Evolutionary conservation across 139 green algal species (phyloP).

Genomic region (Marvania coccoides): DNA sequence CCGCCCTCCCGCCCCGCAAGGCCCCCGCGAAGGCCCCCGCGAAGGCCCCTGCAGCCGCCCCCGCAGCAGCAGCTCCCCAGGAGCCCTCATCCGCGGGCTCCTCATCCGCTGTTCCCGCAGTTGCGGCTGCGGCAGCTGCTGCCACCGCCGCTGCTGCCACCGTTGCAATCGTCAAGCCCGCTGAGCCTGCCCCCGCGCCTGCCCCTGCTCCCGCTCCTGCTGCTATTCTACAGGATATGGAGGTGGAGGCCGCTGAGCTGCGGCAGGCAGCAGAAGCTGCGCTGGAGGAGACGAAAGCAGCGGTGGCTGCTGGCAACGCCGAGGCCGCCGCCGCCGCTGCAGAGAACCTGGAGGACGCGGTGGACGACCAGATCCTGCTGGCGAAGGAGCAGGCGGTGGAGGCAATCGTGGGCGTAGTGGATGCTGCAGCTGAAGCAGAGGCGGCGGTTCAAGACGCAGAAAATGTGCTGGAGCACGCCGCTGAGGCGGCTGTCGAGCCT

Average conservation of each 20-base stretch:
- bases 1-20: too few relatives aligned
- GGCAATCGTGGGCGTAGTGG: slow-evolving; percentile 16
- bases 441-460: background rate
- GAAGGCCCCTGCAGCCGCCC: too few relatives aligned
- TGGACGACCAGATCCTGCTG: slow-evolving; percentile 18
- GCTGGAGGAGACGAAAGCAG: background rate
- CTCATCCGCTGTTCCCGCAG: background rate
- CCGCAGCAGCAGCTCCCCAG: background rate
- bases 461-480: background rate
- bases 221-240: background rate
- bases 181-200: background rate
- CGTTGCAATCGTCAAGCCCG: background rate
- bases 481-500: background rate
- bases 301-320: background rate
- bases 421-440: slow-evolving; percentile 7
- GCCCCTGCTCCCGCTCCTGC: background rate
- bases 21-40: too few relatives aligned
- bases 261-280: background rate
- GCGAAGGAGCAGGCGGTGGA: slow-evolving; percentile 12
- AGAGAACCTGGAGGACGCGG: background rate
- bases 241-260: background rate
- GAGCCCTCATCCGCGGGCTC: background rate
- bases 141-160: slow-evolving; percentile 1
- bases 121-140: background rate
- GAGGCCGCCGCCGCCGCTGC: background rate